Evolutionary conservation across 331 rosid species (phyloP).

Genomic region (Telfairia occidentalis): DNA sequence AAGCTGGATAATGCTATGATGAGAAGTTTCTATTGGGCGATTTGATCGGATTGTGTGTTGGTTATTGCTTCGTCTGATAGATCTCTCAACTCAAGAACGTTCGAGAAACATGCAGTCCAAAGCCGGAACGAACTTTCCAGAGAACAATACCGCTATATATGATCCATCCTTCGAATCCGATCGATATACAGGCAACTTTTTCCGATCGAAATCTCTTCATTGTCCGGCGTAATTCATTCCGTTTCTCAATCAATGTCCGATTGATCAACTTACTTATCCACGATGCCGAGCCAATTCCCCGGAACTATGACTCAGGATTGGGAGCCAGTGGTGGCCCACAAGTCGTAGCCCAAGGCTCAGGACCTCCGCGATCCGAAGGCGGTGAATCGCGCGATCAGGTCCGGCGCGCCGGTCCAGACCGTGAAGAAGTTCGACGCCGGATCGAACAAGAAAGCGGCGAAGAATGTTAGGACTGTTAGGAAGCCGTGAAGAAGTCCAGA

Average conservation of each 20-base stretch:
- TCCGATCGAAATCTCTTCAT: neutral
- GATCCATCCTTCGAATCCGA: neutral
- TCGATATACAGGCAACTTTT: neutral
- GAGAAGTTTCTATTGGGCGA: too few relatives aligned
- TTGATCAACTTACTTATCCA: neutral
- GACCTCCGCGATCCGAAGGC: conserved; percentile 52
- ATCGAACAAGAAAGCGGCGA: conserved; percentile 48
- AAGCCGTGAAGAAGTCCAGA: too few relatives aligned
- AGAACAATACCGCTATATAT: neutral
- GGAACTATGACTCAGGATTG: conserved; percentile 64
- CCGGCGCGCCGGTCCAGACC: conserved; percentile 49
- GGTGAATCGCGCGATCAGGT: conserved; percentile 63
- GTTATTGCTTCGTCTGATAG: too few relatives aligned
- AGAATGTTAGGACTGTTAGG: conserved; percentile 35
- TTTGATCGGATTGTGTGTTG: too few relatives aligned
- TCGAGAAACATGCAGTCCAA: neutral
- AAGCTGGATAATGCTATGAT: too few relatives aligned
- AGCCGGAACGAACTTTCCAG: neutral
- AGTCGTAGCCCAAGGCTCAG: conserved; percentile 37
- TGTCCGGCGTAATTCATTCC: neutral
- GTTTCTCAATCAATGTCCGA: neutral
- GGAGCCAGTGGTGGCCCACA: conserved; percentile 67
- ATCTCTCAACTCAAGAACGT: conserved; percentile 8
- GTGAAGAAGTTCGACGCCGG: conserved; percentile 55
- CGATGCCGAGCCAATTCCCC: conserved; percentile 54